A percentile compares a stretch with the other conserved stretches of the same genome.
Evolutionary conservation across 75 land plant genomes (phyloP).

Genomic region (Pinus tabuliformis): DNA sequence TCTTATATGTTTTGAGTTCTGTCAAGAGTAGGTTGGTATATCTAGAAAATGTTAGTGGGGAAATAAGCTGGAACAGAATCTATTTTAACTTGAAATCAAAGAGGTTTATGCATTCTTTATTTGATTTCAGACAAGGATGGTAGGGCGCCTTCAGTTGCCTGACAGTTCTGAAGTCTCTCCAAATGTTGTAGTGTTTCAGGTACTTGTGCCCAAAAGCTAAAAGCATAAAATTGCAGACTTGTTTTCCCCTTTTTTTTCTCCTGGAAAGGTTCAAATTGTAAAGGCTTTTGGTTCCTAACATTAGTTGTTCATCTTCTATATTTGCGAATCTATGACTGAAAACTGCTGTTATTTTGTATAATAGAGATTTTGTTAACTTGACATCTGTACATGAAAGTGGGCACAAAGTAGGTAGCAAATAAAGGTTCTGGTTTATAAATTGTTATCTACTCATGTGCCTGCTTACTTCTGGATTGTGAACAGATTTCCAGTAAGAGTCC

Average conservation of each 20-base stretch:
- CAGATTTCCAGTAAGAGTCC: slow-evolving; percentile 71
- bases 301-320: neutral
- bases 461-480: slow-evolving; percentile 6
- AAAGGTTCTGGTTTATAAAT: neutral
- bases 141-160: slow-evolving; percentile 63
- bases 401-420: neutral
- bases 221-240: neutral
- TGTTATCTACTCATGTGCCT: slow-evolving; percentile 1
- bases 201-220: slow-evolving; percentile 9
- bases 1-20: neutral
- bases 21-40: neutral
- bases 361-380: neutral
- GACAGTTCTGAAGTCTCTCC: slow-evolving; percentile 64
- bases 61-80: neutral
- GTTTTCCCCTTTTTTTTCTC: neutral
- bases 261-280: neutral
- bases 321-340: neutral
- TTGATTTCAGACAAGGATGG: slow-evolving; percentile 47
- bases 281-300: neutral
- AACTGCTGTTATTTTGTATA: neutral
- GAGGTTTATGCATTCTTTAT: neutral
- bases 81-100: neutral
- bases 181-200: slow-evolving; percentile 88
- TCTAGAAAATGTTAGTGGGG: neutral
- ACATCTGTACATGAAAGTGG: slow-evolving; percentile 4